Evolutionary conservation across 169 alveolate genomes (phyloP).

Genomic region (Miamiensis avidus): DNA sequence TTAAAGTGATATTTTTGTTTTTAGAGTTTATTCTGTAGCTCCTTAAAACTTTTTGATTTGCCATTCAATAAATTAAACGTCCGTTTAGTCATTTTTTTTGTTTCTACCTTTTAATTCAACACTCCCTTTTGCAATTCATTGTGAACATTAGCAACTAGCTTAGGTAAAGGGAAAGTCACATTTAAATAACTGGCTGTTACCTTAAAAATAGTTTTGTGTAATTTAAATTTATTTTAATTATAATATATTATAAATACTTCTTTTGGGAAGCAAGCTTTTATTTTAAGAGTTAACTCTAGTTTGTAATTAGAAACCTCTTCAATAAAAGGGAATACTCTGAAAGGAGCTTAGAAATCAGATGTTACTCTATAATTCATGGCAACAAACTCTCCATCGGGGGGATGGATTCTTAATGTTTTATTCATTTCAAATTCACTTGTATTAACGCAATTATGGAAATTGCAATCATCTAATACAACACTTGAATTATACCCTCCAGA

Average conservation of each 20-base stretch:
- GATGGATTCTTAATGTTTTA: slow-evolving; percentile 88
- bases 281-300: slow-evolving; percentile 81
- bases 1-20: slow-evolving; percentile 58
- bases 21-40: slow-evolving; percentile 63
- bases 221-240: too few relatives aligned
- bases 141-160: slow-evolving; percentile 60
- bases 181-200: slow-evolving; percentile 82
- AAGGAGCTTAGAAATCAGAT: slow-evolving; percentile 82
- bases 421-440: slow-evolving; percentile 85
- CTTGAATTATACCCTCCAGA: slow-evolving; percentile 56
- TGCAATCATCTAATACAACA: slow-evolving; percentile 91
- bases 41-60: slow-evolving; percentile 91
- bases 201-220: background rate
- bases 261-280: slow-evolving; percentile 90
- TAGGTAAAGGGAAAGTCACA: slow-evolving; percentile 85
- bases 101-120: slow-evolving; percentile 30
- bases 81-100: slow-evolving; percentile 58
- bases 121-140: slow-evolving; percentile 44
- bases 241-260: background rate
- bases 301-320: slow-evolving; percentile 78
- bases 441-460: slow-evolving; percentile 95
- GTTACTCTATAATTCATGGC: slow-evolving; percentile 94
- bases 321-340: slow-evolving; percentile 77
- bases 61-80: slow-evolving; percentile 89
- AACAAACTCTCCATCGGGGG: slow-evolving; percentile 97